Conservation (phyloP, 2,329 filamentous ascomycete species). For the Ophiostoma australiae region DNA sequence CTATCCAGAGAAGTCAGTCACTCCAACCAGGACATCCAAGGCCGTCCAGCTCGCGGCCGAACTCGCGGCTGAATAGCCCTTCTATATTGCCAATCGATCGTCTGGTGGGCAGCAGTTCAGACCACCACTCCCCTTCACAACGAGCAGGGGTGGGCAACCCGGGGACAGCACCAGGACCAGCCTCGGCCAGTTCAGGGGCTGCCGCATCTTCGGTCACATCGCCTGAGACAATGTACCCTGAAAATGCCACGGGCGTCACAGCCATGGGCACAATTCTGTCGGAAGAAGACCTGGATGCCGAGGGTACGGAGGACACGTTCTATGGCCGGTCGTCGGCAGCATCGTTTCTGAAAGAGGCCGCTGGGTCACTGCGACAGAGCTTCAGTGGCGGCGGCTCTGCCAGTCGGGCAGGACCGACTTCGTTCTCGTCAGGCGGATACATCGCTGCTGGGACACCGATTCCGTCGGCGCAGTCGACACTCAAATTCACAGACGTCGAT, state of each 20-base stretch:
- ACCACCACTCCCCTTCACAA: not conserved
- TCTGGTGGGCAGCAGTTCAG: not conserved
- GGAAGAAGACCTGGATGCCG: constrained; percentile 22
- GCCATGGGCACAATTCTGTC: constrained; percentile 24
- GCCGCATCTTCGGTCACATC: constrained; percentile 11
- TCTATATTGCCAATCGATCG: not conserved
- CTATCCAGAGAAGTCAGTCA: not conserved
- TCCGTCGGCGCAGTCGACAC: not conserved
- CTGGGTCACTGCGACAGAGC: not conserved
- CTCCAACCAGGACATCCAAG: not conserved
- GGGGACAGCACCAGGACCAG: not conserved
- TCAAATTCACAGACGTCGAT: not conserved
- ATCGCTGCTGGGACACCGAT: not conserved
- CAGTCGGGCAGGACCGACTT: not conserved
- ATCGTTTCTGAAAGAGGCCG: not conserved
- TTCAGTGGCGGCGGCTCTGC: not conserved
- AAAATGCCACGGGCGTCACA: constrained; percentile 19
- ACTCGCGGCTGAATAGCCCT: not conserved
- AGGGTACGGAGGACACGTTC: not conserved
- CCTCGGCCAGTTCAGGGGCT: not conserved
- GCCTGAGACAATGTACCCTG: constrained; percentile 15
- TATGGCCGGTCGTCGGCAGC: not conserved
- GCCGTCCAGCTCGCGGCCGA: not conserved
- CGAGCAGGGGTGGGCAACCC: not conserved
- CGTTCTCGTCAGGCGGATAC: not conserved